Percentiles rank a stretch among this genome's conserved stretches.
Evolutionary conservation across 2,329 filamentous ascomycete genomes (phyloP).

Genomic region (Teratosphaeria zuluensis): DNA sequence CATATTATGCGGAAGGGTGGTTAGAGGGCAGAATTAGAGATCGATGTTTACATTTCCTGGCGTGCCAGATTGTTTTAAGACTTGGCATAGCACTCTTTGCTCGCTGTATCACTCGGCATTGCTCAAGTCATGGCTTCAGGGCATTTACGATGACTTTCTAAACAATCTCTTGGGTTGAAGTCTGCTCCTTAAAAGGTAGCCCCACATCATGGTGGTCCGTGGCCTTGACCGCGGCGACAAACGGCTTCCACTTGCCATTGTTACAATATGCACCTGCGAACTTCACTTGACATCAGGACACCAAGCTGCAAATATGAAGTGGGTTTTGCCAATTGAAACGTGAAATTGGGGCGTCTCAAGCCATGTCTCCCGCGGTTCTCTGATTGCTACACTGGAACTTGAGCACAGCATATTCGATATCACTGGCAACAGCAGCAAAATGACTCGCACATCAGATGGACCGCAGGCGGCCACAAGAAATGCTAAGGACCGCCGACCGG

Average conservation of each 20-base stretch:
- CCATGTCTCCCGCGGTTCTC: background rate
- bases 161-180: too few relatives aligned
- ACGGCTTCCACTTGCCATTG: background rate
- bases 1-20: too few relatives aligned
- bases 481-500: constrained; percentile 3
- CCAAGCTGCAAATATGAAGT: background rate
- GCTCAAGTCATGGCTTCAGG: too few relatives aligned
- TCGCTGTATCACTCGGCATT: too few relatives aligned
- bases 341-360: background rate
- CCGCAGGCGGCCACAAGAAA: constrained; percentile 3
- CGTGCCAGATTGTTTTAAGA: too few relatives aligned
- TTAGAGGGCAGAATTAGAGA: too few relatives aligned
- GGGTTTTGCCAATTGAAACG: background rate
- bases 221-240: background rate
- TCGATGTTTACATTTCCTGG: too few relatives aligned
- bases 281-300: background rate
- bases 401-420: background rate
- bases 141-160: too few relatives aligned
- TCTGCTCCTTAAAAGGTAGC: background rate
- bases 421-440: background rate
- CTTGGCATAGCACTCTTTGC: too few relatives aligned
- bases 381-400: background rate
- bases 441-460: background rate
- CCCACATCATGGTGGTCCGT: background rate
- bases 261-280: background rate